Evolutionary conservation across 345 rosid species (phyloP), one percentile per base, ranked within the genome.

Genomic region (Microthlaspi erraticum): DNA sequence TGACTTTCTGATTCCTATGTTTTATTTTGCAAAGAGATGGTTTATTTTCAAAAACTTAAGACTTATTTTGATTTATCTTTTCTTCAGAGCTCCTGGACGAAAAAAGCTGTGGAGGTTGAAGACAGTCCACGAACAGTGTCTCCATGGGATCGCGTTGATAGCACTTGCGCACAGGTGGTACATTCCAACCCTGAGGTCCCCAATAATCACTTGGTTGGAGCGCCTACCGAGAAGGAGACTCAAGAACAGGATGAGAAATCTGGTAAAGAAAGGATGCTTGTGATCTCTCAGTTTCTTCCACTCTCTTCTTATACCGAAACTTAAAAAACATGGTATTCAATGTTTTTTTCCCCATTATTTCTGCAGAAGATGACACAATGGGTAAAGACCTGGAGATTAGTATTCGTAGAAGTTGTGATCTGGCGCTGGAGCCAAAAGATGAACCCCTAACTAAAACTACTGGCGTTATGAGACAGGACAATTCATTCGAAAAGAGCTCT

Each of bases 11-110:
- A 46, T 42, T 52, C 36, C 17, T 37, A 72, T 43, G 31, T 53
- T 23, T 20, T 48, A 14, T 69, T 64, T 52, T 29, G 36, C 38
- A 23, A 20, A 33, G 13, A n/a, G 63, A 38, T 61, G 7, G 10
- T 56, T 26, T 44, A 12, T 59, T 41, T 65, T 37, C 5, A 52
- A 5, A 16, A 26, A 20, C 23, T 0, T 62, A 1, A 1, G 19
- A 17, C 12, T 45, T 54, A 46, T 33, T 54, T 51, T 36, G 23
- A 37, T 34, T 18, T 12, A 7, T 36, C 10, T 51, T 34, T 64
- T 44, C 18, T 34, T 36, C 87, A 90, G 93, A 81, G 88, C 80
- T 86, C 90, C 44, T 90, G 93, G 90, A 85, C 91, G 7, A 88
- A 83, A 78, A 86, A 66, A 69, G 83, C 74, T 39, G 81, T 81